Base-by-base conservation (phyloP, 1,284 basidiomycete species). In the Spongiforma sp. region DNA sequence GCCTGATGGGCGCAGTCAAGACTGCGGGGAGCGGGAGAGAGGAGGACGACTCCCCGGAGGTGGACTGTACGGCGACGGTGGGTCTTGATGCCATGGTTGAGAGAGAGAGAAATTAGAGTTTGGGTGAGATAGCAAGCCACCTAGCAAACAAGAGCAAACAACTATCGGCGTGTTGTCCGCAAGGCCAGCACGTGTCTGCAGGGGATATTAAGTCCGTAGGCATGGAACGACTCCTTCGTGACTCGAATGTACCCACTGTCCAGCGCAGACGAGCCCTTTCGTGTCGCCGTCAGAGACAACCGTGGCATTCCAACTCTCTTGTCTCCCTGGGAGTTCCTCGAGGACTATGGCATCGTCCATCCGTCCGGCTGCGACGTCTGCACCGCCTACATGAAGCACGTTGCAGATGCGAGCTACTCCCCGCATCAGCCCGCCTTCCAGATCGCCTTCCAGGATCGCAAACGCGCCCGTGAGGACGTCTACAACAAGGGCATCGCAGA, bases 1-100 rank as follows among this genome's bases (percentile, higher is more conserved):
- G 90, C 83, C 97, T 89, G 84, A 99, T 99, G 75, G 98, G 97
- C 59, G 96, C 98, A 77, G 95, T 96, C 79, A 99, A 88, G 79
- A 99, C 98, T 75, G 95, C 95, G 67, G 97, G 97, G 76, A 98
- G 91, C 66, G 96, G 93, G 67, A 98, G 89, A 64, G 96, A 97
- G 81, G 88, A 86, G 60, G 94, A 93, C 66, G 93, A 86, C 89
- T 94, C 94, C 82, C 93, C 93, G 66, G 89, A 82, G 75, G 86
- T 81, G 76, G 90, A 86, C 79, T 86, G 91, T 66, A 96, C 88
- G 82, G 87, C 88, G 75, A 96, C 93, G 78, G 93, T 95, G 70
- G 94, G 94, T 83, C 94, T 88, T 76, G 93, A 91, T 82, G 94
- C 92, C 94, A 95, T 95, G 72, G 79, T 68, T 71, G 71, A 71